phyloP scores from a whole-genome alignment of 108 stramenopile species.

The Skeletonema menzelii region DNA sequence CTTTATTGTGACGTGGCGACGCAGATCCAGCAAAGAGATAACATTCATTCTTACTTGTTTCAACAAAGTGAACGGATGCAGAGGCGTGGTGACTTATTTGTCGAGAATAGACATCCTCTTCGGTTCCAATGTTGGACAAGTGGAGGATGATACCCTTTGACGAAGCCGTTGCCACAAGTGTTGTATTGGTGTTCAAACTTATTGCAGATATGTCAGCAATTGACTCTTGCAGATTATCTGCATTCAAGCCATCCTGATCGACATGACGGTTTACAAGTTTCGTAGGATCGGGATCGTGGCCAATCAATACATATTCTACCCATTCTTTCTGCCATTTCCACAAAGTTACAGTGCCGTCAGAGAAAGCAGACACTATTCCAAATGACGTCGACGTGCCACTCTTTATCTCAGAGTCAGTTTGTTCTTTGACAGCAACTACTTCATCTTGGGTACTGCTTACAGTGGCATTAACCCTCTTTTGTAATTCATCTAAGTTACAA shows the following conservation, averaged over 20 bases:
- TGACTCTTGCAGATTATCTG: slow-evolving; percentile 16
- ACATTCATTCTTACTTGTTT: slow-evolving; percentile 24
- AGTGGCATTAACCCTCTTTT: neutral
- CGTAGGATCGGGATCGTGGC: slow-evolving; percentile 16
- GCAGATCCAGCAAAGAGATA: slow-evolving; percentile 73
- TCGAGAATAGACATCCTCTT: slow-evolving; percentile 2
- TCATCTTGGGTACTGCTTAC: neutral
- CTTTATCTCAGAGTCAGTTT: neutral
- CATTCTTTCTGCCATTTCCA: slow-evolving; percentile 42
- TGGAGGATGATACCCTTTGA: slow-evolving; percentile 25
- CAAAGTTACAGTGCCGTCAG: slow-evolving; percentile 75
- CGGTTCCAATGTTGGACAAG: slow-evolving; percentile 2
- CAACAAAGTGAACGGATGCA: slow-evolving; percentile 45
- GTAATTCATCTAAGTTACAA: neutral
- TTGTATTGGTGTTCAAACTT: neutral
- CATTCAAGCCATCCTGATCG: slow-evolving; percentile 11
- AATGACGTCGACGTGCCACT: neutral
- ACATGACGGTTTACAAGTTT: neutral
- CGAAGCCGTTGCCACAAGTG: slow-evolving; percentile 32
- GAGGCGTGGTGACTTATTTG: slow-evolving; percentile 20
- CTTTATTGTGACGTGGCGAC: slow-evolving; percentile 75
- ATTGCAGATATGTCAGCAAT: slow-evolving; percentile 31
- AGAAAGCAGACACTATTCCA: slow-evolving; percentile 62
- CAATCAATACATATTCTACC: slow-evolving; percentile 38
- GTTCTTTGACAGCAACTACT: neutral